Conservation (phyloP, 179 eudicot species). For the Corrigiola litoralis region DNA sequence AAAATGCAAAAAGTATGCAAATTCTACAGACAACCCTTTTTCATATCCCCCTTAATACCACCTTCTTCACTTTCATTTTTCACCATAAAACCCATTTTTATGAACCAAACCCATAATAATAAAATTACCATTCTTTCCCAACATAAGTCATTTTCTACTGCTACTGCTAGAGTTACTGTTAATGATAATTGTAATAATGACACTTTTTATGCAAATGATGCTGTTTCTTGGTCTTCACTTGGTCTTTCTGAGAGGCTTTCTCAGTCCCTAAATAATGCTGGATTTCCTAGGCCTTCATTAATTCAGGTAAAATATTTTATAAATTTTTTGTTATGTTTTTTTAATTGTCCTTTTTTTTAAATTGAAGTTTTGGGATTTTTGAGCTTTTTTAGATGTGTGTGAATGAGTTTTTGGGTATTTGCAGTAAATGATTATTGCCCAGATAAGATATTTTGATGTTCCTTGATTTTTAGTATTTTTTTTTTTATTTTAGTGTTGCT, state of each 20-base stretch:
- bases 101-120: slow-evolving; percentile 8
- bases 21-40: slow-evolving; percentile 20
- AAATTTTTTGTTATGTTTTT: too few relatives aligned
- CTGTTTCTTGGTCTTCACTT: slow-evolving; percentile 66
- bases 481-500: not conserved
- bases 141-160: slow-evolving; percentile 34
- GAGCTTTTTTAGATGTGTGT: too few relatives aligned
- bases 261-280: slow-evolving; percentile 47
- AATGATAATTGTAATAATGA: slow-evolving; percentile 13
- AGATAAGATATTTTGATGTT: too few relatives aligned
- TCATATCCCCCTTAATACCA: slow-evolving; percentile 20
- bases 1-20: slow-evolving; percentile 34
- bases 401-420: too few relatives aligned
- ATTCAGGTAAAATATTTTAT: slow-evolving; percentile 84
- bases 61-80: not conserved
- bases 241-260: slow-evolving; percentile 64
- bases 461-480: too few relatives aligned
- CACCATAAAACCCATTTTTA: slow-evolving; percentile 12
- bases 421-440: too few relatives aligned
- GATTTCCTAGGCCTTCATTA: slow-evolving; percentile 62
- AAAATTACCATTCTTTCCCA: slow-evolving; percentile 9
- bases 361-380: too few relatives aligned
- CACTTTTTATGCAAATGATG: slow-evolving; percentile 70
- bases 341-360: too few relatives aligned
- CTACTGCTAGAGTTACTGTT: slow-evolving; percentile 24